Base-by-base conservation (phyloP, 495 filamentous ascomycete genomes). In the Copromyces sp. region DNA sequence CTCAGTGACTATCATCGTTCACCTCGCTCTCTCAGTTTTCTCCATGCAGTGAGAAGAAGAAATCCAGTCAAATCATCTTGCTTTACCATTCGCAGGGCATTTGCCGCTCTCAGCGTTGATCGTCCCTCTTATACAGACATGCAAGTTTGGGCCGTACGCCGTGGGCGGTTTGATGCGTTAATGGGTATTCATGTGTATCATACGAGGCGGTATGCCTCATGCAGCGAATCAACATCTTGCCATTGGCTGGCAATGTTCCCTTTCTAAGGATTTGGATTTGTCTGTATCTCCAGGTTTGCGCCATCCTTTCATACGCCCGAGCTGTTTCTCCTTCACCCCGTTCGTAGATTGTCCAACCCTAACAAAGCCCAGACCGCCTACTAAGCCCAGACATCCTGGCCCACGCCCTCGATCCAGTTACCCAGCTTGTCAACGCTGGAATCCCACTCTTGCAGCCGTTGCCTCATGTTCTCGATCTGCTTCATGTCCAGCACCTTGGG, bases 401-500 rank as follows among this genome's bases (percentile, higher is more conserved):
- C 93, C 41, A 90, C 92, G 3, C 85, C 86, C 84, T 98, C 94
- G 76, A 98, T 96, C 93, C 94, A 98, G 81, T 94, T 94, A 45
- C 94, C 94, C 70, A 98, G 84, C 82, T 93, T 90, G 79, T 98
- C 96, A 70, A 99, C 96, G 78, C 93, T 97, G 29, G 89, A 89
- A 84, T 97, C 94, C 95, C 95, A 99, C 73, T 98, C 94, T 82
- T 90, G 89, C 79, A 99, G 82, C 70, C 94, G 83, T 77, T 87
- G 85, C 76, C 92, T 89, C 95, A 99, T 98, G 75, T 90, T 93
- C 78, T 94, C 94, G 76, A 99, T 96, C 87, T 98, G 96, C 80
- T 88, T 90, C 89, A 94, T 93, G 83, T 98, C 95, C 76, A 99
- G 82, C 68, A 97, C 93, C 86, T 98, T 98, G 14, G 95, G 96